Evolutionary conservation across 495 filamentous ascomycete genomes (phyloP).

Genomic region (Lophium mytilinum): DNA sequence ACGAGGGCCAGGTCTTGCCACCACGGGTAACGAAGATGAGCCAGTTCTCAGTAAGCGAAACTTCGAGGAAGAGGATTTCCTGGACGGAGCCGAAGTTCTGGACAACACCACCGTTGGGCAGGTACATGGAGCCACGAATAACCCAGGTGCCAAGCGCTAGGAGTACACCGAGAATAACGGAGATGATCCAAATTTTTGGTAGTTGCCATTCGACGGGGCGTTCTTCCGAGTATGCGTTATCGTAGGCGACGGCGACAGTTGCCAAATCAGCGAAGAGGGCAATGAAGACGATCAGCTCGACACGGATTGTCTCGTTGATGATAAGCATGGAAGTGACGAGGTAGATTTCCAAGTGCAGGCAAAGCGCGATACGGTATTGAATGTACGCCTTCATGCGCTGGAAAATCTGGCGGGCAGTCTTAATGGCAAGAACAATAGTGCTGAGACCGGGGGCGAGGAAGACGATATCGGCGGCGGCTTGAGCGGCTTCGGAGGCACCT

Average conservation of each 20-base stretch:
- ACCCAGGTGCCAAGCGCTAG: slow-evolving; percentile 64
- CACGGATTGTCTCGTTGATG: slow-evolving; percentile 61
- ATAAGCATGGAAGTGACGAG: slow-evolving; percentile 72
- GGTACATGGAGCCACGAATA: slow-evolving; percentile 57
- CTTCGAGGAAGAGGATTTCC: slow-evolving; percentile 65
- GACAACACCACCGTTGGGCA: slow-evolving; percentile 62
- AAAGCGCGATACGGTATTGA: slow-evolving; percentile 73
- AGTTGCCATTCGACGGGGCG: slow-evolving; percentile 71
- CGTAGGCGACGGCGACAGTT: slow-evolving; percentile 69
- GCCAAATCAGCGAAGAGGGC: slow-evolving; percentile 71
- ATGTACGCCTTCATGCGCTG: slow-evolving; percentile 79
- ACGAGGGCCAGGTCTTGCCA: slow-evolving; percentile 61
- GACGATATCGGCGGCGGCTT: slow-evolving; percentile 71
- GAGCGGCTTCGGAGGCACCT: slow-evolving; percentile 67
- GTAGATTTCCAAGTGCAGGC: slow-evolving; percentile 69
- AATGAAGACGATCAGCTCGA: slow-evolving; percentile 66
- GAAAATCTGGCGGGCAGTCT: slow-evolving; percentile 72
- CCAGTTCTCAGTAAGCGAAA: slow-evolving; percentile 71
- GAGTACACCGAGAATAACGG: slow-evolving; percentile 55
- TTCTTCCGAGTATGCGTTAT: slow-evolving; percentile 65
- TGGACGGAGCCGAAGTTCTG: slow-evolving; percentile 65
- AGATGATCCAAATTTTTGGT: slow-evolving; percentile 72
- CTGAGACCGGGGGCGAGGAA: slow-evolving; percentile 70
- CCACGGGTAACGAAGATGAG: slow-evolving; percentile 73
- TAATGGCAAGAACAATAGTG: slow-evolving; percentile 71